These are phyloP conservation scores for Tulasnella sp. DNA, from an alignment of 768 basidiomycete genomes.

Conservation along the genomic window DNA sequence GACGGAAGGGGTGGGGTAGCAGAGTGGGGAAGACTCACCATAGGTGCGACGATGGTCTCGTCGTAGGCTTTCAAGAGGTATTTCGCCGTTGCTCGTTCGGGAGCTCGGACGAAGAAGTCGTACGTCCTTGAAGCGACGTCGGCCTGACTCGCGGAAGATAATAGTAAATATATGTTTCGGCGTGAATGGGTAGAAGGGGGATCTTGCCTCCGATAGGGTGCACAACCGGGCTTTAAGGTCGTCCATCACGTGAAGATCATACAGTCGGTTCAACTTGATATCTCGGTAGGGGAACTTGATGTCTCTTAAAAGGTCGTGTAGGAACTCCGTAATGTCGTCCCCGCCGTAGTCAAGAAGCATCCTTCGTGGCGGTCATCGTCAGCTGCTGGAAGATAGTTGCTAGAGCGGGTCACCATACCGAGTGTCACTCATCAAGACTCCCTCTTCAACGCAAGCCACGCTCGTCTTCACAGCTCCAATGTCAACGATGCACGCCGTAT, in stretches of 20 bases:
- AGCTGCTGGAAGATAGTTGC: background rate
- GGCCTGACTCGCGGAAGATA: constrained; percentile 35
- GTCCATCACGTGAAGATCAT: constrained; percentile 89
- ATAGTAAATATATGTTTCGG: background rate
- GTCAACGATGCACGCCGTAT: constrained; percentile 91
- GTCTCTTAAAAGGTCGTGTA: constrained; percentile 63
- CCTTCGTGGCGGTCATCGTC: constrained; percentile 27
- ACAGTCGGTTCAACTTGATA: constrained; percentile 57
- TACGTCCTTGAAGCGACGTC: constrained; percentile 85
- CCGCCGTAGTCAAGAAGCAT: constrained; percentile 82
- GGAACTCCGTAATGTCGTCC: constrained; percentile 87
- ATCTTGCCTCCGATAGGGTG: constrained; percentile 83
- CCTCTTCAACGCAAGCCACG: constrained; percentile 92
- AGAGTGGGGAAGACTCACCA: constrained; percentile 41
- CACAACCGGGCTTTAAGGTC: constrained; percentile 78
- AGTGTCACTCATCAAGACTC: constrained; percentile 75
- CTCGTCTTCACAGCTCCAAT: constrained; percentile 77
- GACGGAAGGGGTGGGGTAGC: background rate
- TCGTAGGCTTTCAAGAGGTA: constrained; percentile 88
- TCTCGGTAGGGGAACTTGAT: constrained; percentile 85
- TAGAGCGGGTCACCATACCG: constrained; percentile 39
- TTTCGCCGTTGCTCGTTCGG: constrained; percentile 67
- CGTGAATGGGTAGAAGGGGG: too few species aligned
- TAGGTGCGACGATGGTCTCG: constrained; percentile 87
- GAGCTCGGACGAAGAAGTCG: constrained; percentile 76